These are phyloP conservation scores for Penicillium fuscoglaucum DNA, from an alignment of 2,329 filamentous ascomycete species.

Conservation along the genomic window DNA sequence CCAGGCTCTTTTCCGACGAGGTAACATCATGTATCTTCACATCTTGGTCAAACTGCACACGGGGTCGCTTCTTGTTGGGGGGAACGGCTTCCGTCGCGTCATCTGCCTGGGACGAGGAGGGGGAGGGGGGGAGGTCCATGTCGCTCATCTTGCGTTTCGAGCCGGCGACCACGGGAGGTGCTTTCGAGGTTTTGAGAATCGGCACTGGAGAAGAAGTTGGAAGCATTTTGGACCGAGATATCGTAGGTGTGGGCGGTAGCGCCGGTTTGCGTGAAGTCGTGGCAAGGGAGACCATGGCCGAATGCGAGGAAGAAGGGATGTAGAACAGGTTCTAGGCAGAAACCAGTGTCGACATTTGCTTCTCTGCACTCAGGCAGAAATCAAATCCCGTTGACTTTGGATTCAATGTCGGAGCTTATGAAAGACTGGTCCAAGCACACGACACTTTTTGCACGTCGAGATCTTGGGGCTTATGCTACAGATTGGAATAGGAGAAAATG, in stretches of 20 bases:
- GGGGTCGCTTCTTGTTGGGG: constrained; percentile 42
- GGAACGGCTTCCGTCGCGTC: constrained; percentile 27
- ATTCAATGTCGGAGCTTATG: constrained; percentile 16
- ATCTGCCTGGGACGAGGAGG: constrained; percentile 33
- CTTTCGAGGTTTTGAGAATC: constrained; percentile 41
- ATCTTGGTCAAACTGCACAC: constrained; percentile 46
- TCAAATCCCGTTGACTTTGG: neutral
- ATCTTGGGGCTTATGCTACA: constrained; percentile 14
- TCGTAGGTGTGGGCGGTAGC: constrained; percentile 26
- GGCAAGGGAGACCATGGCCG: constrained; percentile 39
- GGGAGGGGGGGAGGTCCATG: constrained; percentile 35
- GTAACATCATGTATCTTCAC: constrained; percentile 37
- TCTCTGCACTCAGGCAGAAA: constrained; percentile 11
- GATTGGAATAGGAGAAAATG: constrained; percentile 6
- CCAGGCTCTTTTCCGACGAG: constrained; percentile 53
- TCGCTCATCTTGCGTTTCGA: constrained; percentile 43
- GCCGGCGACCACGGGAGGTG: constrained; percentile 23
- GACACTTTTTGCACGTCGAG: constrained; percentile 18
- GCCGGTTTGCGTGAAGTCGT: constrained; percentile 30
- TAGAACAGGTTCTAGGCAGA: constrained; percentile 10
- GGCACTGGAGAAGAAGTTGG: constrained; percentile 35
- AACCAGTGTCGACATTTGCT: constrained; percentile 25
- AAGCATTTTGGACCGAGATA: constrained; percentile 34
- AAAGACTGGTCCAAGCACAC: constrained; percentile 24
- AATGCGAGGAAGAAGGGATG: neutral